Evolutionary conservation across 306 rosid species (phyloP), one percentile per base, ranked within the genome.

Genomic region (Psophocarpus tetragonolobus): DNA sequence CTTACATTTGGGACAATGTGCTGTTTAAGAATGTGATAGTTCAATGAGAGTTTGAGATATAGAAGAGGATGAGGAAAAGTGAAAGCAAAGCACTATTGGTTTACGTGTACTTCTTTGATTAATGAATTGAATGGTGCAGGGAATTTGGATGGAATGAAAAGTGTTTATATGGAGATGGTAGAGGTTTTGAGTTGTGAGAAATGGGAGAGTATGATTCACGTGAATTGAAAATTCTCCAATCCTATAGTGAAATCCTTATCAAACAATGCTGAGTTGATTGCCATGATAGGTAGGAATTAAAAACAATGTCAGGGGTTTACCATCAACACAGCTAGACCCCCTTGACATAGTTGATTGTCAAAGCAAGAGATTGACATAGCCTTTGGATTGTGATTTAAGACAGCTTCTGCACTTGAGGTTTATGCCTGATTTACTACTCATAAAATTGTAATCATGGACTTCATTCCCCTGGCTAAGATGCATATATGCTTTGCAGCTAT

Each of bases 361-460:
- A 76, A 83, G 88, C 74, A 1, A 50, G 26, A 89, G 80, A 82
- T 80, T 53, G 85, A 82, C 67, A 20, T 47, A 66, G 92, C 87
- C 32, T 81, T 83, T 84, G 80, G 82, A 68, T 68, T 86, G 78
- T 89, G 97, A n/a, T n/a, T n/a, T 32, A 91, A 57, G 64, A 35
- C 88, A 75, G 57, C 80, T 84, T 56, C 81, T 81, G 82, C 42
- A 81, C 54, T n/a, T 48, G 7, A 23, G 21, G 23, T n/a, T 13
- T 13, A 48, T 48, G 54, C 54, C 53, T 45, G 53, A 45, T 45
- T 45, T 45, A n/a, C 53, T 4, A 61, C 1, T 87, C 44, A 83
- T 82, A 87, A 87, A 72, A 83, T 85, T 71, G n/a, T n/a, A n/a
- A n/a, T 86, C 94, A 91, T 56, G 94, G 91, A 38, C 88, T 91